These are phyloP conservation scores for Tulasnella sp. DNA, from an alignment of 768 basidiomycete species.

Conservation along the genomic window DNA sequence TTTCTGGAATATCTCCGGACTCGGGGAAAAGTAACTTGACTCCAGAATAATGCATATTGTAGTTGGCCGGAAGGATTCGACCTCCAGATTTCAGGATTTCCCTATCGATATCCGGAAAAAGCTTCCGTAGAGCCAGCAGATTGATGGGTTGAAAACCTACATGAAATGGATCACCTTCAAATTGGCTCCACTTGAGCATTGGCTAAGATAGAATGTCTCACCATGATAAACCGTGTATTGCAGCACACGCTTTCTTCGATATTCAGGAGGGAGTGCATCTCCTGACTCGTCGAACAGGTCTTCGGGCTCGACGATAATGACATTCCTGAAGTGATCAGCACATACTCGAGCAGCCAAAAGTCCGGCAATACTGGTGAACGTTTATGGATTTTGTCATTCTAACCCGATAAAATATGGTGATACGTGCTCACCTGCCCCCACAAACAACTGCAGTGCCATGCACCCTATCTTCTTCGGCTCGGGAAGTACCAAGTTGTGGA, in stretches of 20 bases:
- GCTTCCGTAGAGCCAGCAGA: conserved; percentile 11
- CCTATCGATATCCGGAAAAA: conserved; percentile 21
- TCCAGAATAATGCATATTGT: not conserved
- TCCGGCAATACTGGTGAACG: conserved; percentile 2
- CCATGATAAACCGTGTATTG: conserved; percentile 3
- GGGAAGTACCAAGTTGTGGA: not conserved
- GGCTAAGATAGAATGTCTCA: not conserved
- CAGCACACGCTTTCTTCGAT: not conserved
- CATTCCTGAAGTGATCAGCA: conserved; percentile 4
- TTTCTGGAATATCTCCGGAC: conserved; percentile 10
- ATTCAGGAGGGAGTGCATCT: no score
- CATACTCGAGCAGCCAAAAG: conserved; percentile 9
- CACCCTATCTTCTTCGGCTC: not conserved
- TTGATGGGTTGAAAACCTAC: conserved; percentile 4
- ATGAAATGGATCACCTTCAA: no score
- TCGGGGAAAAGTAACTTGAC: no score
- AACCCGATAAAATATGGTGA: no score
- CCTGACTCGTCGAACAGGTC: not conserved
- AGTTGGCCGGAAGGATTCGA: conserved; percentile 14
- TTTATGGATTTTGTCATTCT: no score
- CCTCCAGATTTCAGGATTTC: conserved; percentile 14
- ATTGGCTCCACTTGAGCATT: not conserved
- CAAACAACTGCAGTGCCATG: conserved; percentile 9
- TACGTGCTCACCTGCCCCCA: conserved; percentile 1
- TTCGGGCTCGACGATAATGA: conserved; percentile 11